phyloP scores from a whole-genome alignment of 2,329 filamentous ascomycete genomes.

The Aspergillus udagawae region DNA sequence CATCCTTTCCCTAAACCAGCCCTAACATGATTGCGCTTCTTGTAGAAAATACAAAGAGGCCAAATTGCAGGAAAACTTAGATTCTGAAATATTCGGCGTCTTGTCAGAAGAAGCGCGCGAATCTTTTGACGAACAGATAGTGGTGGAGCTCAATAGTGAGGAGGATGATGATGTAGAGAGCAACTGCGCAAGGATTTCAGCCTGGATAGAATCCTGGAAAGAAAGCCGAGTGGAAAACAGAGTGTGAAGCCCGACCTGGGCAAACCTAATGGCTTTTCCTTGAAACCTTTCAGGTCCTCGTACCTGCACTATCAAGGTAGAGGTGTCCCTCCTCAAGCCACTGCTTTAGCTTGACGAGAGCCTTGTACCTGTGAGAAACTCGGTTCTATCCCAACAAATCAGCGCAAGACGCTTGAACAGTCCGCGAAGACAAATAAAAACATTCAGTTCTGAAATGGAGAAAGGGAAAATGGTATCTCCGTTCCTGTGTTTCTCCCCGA shows the following conservation, averaged over 20 bases:
- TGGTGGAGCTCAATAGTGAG: slow-evolving; percentile 84
- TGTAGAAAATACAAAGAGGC: slow-evolving; percentile 71
- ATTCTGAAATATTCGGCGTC: slow-evolving; percentile 97
- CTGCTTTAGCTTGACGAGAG: slow-evolving; percentile 77
- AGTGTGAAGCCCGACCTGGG: slow-evolving; percentile 17
- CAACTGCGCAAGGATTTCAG: slow-evolving; percentile 78
- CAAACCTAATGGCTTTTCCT: not conserved
- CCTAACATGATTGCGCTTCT: slow-evolving; percentile 3
- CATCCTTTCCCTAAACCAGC: not conserved
- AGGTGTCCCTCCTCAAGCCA: slow-evolving; percentile 61
- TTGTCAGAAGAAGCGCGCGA: slow-evolving; percentile 85
- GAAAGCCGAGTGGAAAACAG: slow-evolving; percentile 39
- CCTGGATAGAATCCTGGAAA: slow-evolving; percentile 82
- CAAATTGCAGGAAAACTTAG: slow-evolving; percentile 93
- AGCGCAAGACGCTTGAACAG: slow-evolving; percentile 4
- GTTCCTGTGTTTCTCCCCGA: not conserved
- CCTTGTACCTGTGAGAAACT: slow-evolving; percentile 85
- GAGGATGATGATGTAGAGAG: slow-evolving; percentile 77
- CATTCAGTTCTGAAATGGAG: not conserved
- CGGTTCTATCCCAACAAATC: slow-evolving; percentile 56
- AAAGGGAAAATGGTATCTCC: not conserved
- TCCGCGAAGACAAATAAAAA: not conserved
- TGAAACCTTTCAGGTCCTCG: not conserved
- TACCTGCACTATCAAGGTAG: not conserved
- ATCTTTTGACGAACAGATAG: slow-evolving; percentile 78